Evolutionary conservation across 2,329 filamentous ascomycete species (phyloP), one percentile per base, ranked within the genome.

Genomic region (Clonostachys solani): DNA sequence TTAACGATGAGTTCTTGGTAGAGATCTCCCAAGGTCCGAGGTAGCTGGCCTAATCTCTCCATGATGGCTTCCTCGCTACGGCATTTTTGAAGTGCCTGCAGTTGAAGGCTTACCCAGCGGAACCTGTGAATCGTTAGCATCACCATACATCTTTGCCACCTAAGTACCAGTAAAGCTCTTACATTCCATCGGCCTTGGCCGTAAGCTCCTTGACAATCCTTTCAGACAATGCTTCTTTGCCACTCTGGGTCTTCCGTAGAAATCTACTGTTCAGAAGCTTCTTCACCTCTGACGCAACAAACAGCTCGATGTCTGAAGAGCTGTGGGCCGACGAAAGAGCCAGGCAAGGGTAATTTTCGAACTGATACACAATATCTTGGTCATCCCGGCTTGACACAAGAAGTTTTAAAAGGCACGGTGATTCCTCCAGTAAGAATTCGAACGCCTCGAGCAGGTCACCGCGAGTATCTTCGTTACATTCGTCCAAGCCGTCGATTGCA

Each of bases 341-440:
- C 8, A 49, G 17, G 6, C 44, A 49, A 3, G 29, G 44, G 23
- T 47, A 49, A 8, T 34, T 16, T 9, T 33, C 5, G 10, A 49
- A 29, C 15, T 23, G 41, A 17, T 43, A 47, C 9, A 51, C 44
- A 16, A 51, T 49, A 15, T 49, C 47, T 34, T 51, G 44, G n/a
- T 51, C 36, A 7, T 49, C 37, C 15, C 47, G 47, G 44, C 49
- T 51, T 12, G 47, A 49, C 18, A 51, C 38, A 33, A 49, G 49
- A 3, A 51, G 37, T 36, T 51, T 51, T 8, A 51, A n/a, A 12
- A 49, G 44, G 38, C 44, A 46, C 3, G 44, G 33, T 9, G 47
- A 44, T 33, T 43, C 16, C 4, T 47, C 40, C 5, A 51, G 19
- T 35, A 51, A 16, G 16, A 10, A 12, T 13, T 49, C 47, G 3